Evolutionary conservation across 1,284 basidiomycete genomes (phyloP), one percentile per base, ranked within the genome.

Genomic region (Moniliophthora roreri): DNA sequence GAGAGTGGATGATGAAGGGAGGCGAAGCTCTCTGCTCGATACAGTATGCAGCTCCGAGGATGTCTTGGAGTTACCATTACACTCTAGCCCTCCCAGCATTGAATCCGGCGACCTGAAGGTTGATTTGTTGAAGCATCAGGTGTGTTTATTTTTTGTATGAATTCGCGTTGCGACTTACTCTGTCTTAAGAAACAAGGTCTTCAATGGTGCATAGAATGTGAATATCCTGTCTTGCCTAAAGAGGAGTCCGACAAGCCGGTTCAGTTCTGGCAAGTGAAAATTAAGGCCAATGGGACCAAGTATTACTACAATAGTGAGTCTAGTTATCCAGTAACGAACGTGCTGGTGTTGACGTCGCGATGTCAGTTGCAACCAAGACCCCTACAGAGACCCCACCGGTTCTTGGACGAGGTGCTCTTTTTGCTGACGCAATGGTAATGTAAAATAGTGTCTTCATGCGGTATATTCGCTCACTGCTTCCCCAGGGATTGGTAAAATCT

Each of bases 381-480:
- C 91, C 89, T 16, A 88, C 90, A 65, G 74, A 77, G 42, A 70
- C 70, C 0, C 67, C 79, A 2, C 93, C 93, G 0, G 58, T 62
- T 0, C 79, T 96, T 15, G 92, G 92, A 4, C 77, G 87, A 58
- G 93, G 94, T 16, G 93, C 91, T 1, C 76, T 95, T 45, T 84
- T 91, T 53, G 92, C 89, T 0, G 94, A 96, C 69, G 90, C 89
- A 36, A 96, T 96, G 93, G 93, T 93, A 55, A 64, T 11, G 84
- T 55, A 78, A 74, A 60, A 16, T 63, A 62, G 48, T 56, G 49
- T 2, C 61, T 61, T 13, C 5, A 26, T 38, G 41, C 34, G 18
- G n/a, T 10, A 10, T 46, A 8, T 48, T 21, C 46, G 34, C 54
- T 52, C 10, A 18, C 23, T 34, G 16, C 16, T 34, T 34, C 2